These are phyloP conservation scores for Noccaea caerulescens DNA, from an alignment of 345 rosid species.

Conservation along the genomic window DNA sequence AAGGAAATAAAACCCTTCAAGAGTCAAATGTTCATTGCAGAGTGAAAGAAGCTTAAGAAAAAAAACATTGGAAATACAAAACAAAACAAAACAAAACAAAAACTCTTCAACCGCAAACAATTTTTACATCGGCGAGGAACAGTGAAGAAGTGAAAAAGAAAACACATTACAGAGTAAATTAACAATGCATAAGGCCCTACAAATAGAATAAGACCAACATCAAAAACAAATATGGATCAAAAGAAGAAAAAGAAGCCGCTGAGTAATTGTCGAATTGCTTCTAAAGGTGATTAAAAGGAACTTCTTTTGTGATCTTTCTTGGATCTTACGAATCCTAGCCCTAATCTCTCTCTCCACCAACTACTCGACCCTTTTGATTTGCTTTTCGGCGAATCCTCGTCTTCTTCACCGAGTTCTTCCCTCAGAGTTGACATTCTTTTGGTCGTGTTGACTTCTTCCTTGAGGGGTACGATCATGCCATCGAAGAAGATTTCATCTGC, in stretches of 20 bases:
- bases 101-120: slow-evolving; percentile 46
- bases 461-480: slow-evolving; percentile 69
- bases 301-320: slow-evolving; percentile 46
- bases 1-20: too few relatives aligned
- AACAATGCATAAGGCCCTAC: slow-evolving; percentile 17
- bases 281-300: slow-evolving; percentile 33
- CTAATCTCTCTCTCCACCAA: slow-evolving; percentile 48
- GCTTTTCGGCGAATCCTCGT: slow-evolving; percentile 30
- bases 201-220: neutral
- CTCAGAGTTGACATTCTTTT: slow-evolving; percentile 62
- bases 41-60: neutral
- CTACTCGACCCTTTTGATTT: slow-evolving; percentile 43
- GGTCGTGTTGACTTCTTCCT: slow-evolving; percentile 47
- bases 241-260: neutral
- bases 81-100: slow-evolving; percentile 17
- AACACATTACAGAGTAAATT: slow-evolving; percentile 10
- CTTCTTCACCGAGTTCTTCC: slow-evolving; percentile 64
- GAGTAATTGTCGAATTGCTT: neutral
- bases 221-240: neutral
- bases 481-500: slow-evolving; percentile 83
- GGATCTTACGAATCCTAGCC: slow-evolving; percentile 41
- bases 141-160: slow-evolving; percentile 34
- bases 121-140: slow-evolving; percentile 39
- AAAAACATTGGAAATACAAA: slow-evolving; percentile 12
- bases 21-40: too few relatives aligned